phyloP scores from a whole-genome alignment of 441 rosid species.

The Sinapis alba region DNA sequence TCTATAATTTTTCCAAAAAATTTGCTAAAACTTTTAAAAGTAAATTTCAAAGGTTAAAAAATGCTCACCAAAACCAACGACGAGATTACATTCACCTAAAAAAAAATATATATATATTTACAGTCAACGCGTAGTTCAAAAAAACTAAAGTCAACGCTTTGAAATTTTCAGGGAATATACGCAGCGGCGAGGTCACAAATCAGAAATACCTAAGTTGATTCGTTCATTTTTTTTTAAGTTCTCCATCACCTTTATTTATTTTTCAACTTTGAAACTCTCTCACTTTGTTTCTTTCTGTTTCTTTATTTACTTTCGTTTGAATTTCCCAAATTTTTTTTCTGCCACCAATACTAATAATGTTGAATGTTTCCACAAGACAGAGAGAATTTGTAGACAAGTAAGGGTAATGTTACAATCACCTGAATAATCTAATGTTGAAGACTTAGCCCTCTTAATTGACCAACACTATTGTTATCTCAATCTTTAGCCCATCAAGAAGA shows the following conservation, averaged over 20 bases:
- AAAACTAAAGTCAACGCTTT: neutral
- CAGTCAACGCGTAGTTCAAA: too few species aligned
- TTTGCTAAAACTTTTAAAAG: too few species aligned
- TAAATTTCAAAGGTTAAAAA: too few species aligned
- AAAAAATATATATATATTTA: too few species aligned
- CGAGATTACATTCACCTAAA: too few species aligned
- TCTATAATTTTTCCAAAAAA: too few species aligned
- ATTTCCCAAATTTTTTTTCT: too few species aligned
- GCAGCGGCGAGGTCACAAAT: neutral
- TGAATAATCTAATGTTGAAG: neutral
- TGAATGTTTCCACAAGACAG: conserved; percentile 19
- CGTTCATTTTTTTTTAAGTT: neutral
- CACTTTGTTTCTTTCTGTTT: too few species aligned
- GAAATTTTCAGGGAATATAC: neutral
- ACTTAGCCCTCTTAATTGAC: conserved; percentile 25
- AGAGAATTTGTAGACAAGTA: conserved; percentile 3
- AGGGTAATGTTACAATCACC: neutral
- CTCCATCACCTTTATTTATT: neutral
- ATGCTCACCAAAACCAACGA: too few species aligned
- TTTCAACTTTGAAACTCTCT: too few species aligned
- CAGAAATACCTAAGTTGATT: conserved; percentile 16
- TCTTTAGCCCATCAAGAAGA: neutral
- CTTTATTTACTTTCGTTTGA: too few species aligned
- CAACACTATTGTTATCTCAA: neutral
- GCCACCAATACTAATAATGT: too few species aligned